Percentiles rank a stretch among this genome's conserved stretches.
These are phyloP conservation scores for Lactifluus rugatus DNA, from an alignment of 768 basidiomycete species.

Conservation along the genomic window DNA sequence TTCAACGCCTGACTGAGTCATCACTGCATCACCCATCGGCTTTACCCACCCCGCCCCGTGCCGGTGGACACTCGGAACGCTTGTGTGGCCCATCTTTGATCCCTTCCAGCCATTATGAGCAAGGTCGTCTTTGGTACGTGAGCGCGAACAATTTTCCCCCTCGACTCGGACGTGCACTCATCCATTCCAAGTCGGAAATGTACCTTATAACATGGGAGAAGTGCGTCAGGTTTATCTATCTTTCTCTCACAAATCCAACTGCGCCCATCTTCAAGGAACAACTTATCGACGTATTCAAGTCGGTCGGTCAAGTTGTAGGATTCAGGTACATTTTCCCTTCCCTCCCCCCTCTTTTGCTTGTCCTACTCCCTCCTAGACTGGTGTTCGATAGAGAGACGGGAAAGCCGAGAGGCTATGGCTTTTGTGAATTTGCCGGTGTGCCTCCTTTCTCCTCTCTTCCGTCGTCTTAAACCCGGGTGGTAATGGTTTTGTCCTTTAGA, in stretches of 20 bases:
- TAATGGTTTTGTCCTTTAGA: constrained; percentile 38
- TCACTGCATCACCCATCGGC: not conserved
- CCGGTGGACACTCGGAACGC: not conserved
- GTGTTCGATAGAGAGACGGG: constrained; percentile 91
- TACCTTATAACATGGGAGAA: constrained; percentile 85
- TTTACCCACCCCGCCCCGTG: not conserved
- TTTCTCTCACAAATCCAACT: not conserved
- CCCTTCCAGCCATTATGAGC: constrained; percentile 36
- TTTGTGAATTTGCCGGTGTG: constrained; percentile 85
- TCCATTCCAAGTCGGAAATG: constrained; percentile 59
- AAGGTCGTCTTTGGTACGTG: constrained; percentile 61
- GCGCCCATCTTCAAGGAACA: constrained; percentile 44
- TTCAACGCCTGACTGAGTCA: not conserved
- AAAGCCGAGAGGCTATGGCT: constrained; percentile 89
- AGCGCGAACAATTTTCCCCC: not conserved
- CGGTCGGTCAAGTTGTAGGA: constrained; percentile 81
- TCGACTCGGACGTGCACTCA: not conserved
- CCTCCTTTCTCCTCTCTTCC: not conserved
- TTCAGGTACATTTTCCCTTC: constrained; percentile 47
- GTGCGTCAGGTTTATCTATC: constrained; percentile 25
- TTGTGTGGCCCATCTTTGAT: not conserved
- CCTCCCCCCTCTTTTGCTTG: too few relatives aligned
- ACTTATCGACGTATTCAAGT: constrained; percentile 80
- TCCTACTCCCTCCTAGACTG: constrained; percentile 38
- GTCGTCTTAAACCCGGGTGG: not conserved